Evolutionary conservation across 139 green algal genomes (phyloP).

Genomic region (Tetradesmus obliquus): DNA sequence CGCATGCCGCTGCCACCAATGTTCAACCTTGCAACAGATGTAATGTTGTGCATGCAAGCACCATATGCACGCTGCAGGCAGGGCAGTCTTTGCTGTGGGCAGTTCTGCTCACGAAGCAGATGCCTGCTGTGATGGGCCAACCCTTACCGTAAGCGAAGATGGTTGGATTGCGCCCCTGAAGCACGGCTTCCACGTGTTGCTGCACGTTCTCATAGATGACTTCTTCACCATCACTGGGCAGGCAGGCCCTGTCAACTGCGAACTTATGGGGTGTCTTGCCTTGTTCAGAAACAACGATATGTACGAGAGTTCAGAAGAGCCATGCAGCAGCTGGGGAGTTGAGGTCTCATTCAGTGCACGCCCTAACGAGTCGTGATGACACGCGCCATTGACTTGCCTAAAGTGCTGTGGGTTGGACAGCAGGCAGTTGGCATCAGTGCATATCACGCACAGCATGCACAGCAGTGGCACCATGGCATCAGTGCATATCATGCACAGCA

Average conservation of each 20-base stretch:
- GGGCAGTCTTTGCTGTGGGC: too few species aligned
- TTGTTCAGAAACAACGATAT: background rate
- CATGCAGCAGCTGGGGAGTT: background rate
- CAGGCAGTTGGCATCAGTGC: background rate
- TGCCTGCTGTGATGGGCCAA: background rate
- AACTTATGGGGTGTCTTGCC: background rate
- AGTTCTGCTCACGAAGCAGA: background rate
- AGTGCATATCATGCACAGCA: too few species aligned
- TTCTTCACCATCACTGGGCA: slow-evolving; percentile 1
- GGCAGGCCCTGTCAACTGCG: background rate
- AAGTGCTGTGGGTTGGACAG: too few species aligned
- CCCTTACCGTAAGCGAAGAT: slow-evolving; percentile 21
- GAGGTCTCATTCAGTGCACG: too few species aligned
- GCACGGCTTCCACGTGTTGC: background rate
- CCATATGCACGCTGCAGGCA: too few species aligned
- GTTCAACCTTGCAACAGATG: too few species aligned
- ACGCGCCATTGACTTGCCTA: too few species aligned
- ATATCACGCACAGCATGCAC: too few species aligned
- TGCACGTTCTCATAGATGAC: slow-evolving; percentile 19
- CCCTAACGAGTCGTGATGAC: too few species aligned
- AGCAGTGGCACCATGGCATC: too few species aligned
- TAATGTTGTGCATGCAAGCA: too few species aligned
- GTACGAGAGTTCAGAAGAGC: background rate
- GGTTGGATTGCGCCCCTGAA: slow-evolving; percentile 20
- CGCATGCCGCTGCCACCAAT: too few species aligned